These are phyloP conservation scores for Verticillium alfalfae DNA, from an alignment of 2,329 filamentous ascomycete genomes.

Conservation along the genomic window DNA sequence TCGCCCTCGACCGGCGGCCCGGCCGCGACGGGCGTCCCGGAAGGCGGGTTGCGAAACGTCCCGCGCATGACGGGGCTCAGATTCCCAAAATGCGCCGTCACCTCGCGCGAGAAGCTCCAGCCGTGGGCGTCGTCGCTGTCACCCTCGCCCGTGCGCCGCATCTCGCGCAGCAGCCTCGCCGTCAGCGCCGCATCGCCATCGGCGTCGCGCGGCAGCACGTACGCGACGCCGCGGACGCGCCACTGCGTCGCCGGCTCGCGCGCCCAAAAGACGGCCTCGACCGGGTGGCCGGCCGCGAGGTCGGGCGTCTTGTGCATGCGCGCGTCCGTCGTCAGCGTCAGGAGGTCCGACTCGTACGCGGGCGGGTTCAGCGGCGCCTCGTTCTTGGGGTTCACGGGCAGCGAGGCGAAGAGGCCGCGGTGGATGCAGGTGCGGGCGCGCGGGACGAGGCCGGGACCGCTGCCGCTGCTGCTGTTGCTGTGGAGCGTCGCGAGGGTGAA, in stretches of 20 bases:
- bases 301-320: slow-evolving; percentile 81
- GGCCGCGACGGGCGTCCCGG: slow-evolving; percentile 54
- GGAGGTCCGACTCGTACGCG: slow-evolving; percentile 68
- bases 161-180: slow-evolving; percentile 12
- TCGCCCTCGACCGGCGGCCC: slow-evolving; percentile 29
- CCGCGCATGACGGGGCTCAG: slow-evolving; percentile 75
- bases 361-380: slow-evolving; percentile 64
- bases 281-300: slow-evolving; percentile 57
- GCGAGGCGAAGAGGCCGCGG: slow-evolving; percentile 74
- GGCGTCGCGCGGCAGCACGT: slow-evolving; percentile 15
- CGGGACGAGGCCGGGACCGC: slow-evolving; percentile 26
- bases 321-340: slow-evolving; percentile 80
- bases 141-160: slow-evolving; percentile 6
- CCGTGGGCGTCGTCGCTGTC: slow-evolving; percentile 11
- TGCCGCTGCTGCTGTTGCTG: slow-evolving; percentile 3
- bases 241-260: slow-evolving; percentile 82
- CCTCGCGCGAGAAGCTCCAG: slow-evolving; percentile 76
- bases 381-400: slow-evolving; percentile 70
- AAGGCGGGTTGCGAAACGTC: slow-evolving; percentile 66
- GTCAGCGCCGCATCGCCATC: slow-evolving; percentile 47
- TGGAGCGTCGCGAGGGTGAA: slow-evolving; percentile 49
- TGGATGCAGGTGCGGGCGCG: slow-evolving; percentile 77
- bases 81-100: slow-evolving; percentile 89
- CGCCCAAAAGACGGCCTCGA: slow-evolving; percentile 85
- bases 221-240: slow-evolving; percentile 9